Base-by-base conservation (phyloP, 1,284 basidiomycete genomes). In the Ustilago cynodontis region DNA sequence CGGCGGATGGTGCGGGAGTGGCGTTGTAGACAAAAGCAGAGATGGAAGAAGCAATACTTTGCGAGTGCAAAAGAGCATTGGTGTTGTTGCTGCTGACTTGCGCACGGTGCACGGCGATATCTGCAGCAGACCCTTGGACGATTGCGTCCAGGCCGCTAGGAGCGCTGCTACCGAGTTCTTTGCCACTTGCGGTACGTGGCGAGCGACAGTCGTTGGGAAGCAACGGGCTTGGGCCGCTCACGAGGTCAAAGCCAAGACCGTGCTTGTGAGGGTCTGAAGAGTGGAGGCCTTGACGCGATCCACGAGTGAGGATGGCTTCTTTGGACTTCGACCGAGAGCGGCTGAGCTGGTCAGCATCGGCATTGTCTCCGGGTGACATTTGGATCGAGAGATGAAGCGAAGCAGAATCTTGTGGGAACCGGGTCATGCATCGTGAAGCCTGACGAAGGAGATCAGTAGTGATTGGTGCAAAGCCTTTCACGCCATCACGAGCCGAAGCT, bases 11-110 rank as follows among this genome's bases (percentile, higher is more conserved):
- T 7, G 61, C 64, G 16, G 79, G 79, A n/a, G 78, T 81, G 14
- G 76, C 59, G 64, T 80, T 80, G 63, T 74, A 76, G n/a, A 64
- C 65, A 37, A 81, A 81, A 13, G 74, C 80, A 53, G 79, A 79
- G 58, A 81, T 65, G 37, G 59, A 62, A n/a, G 79, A 81, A 16
- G 77, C 64, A 35, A 75, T 63, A 58, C 79, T 80, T 20, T 71
- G 62, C 33, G 79, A 81, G 18, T 69, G 64, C 22, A 31, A 39
- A 1, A 72, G 37, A 0, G 65, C 31, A 29, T 52, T 60, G 35
- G 64, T 49, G 31, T 45, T 49, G 31, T 45, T 35, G 31, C n/a
- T 8, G 56, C 24, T 28, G 54, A 47, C 58, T 28, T 67, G 65
- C 14, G 65, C 71, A 43, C 65, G 71, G 26, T 73, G 58, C 29